These are phyloP conservation scores for Yarrowia galli DNA, from an alignment of 1,139 yeast species.

Conservation along the genomic window DNA sequence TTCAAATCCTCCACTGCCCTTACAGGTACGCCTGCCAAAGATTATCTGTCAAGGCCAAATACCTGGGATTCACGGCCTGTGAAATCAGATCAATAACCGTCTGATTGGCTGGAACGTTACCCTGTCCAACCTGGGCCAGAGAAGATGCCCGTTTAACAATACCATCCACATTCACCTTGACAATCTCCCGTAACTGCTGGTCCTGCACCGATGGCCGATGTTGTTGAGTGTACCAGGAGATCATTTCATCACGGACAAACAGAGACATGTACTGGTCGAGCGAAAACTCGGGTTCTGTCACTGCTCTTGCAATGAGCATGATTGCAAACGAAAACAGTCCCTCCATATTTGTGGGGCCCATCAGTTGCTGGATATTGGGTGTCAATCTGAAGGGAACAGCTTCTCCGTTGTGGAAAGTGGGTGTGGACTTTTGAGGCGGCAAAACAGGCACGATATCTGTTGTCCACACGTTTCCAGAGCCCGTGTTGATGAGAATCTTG, in stretches of 20 bases:
- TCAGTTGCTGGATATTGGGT: slow-evolving; percentile 90
- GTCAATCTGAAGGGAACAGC: slow-evolving; percentile 96
- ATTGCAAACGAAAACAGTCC: slow-evolving; percentile 88
- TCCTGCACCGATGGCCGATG: slow-evolving; percentile 70
- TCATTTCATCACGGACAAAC: slow-evolving; percentile 93
- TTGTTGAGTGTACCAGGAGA: slow-evolving; percentile 91
- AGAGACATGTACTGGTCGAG: slow-evolving; percentile 77
- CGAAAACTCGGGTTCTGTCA: slow-evolving; percentile 90
- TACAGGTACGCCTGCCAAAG: slow-evolving; percentile 95
- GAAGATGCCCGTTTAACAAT: slow-evolving; percentile 69
- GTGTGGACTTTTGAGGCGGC: slow-evolving; percentile 68
- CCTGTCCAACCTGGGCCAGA: slow-evolving; percentile 79
- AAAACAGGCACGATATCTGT: slow-evolving; percentile 86
- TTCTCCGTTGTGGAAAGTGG: slow-evolving; percentile 92
- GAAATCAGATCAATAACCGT: slow-evolving; percentile 89
- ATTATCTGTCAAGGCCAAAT: slow-evolving; percentile 89
- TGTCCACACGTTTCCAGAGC: slow-evolving; percentile 91
- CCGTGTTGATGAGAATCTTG: slow-evolving; percentile 81
- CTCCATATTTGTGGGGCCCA: slow-evolving; percentile 92
- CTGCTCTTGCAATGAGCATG: slow-evolving; percentile 84
- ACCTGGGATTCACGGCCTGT: slow-evolving; percentile 95
- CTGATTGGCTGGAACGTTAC: slow-evolving; percentile 87
- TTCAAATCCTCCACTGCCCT: slow-evolving; percentile 8
- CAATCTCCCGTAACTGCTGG: slow-evolving; percentile 84
- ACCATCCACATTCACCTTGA: slow-evolving; percentile 83